phyloP scores from a whole-genome alignment of 2,329 filamentous ascomycete genomes.

The Chaetomium olivaceum region DNA sequence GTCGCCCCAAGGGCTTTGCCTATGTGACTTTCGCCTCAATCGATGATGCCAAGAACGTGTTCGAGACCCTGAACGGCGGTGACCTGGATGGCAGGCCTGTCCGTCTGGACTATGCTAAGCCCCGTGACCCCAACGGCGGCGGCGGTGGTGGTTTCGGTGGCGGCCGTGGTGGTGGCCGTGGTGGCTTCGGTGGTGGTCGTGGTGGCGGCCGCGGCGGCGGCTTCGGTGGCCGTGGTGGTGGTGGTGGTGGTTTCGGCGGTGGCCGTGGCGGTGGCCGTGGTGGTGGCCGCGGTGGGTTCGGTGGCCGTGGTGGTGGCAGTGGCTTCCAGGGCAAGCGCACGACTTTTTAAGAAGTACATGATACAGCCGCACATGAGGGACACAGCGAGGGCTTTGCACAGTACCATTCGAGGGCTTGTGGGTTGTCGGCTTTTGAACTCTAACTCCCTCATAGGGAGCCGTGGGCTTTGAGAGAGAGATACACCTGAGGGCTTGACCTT shows the following conservation, averaged over 20 bases:
- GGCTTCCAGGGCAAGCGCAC: slow-evolving; percentile 78
- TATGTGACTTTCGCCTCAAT: slow-evolving; percentile 82
- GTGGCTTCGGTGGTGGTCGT: slow-evolving; percentile 47
- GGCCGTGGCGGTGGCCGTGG: slow-evolving; percentile 51
- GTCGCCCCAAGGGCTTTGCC: slow-evolving; percentile 86
- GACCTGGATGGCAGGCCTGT: slow-evolving; percentile 72
- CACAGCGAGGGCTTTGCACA: slow-evolving; percentile 49
- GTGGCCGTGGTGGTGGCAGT: slow-evolving; percentile 49
- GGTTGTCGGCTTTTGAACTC: slow-evolving; percentile 57
- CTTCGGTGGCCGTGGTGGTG: slow-evolving; percentile 49
- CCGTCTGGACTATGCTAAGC: slow-evolving; percentile 79
- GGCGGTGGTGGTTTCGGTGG: slow-evolving; percentile 48
- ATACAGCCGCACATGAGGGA: slow-evolving; percentile 42
- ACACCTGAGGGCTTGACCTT: slow-evolving; percentile 56
- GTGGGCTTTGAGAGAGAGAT: slow-evolving; percentile 58
- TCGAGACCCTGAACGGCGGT: slow-evolving; percentile 60
- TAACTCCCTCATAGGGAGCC: slow-evolving; percentile 40
- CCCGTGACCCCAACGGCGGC: slow-evolving; percentile 54
- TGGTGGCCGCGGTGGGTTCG: slow-evolving; percentile 47
- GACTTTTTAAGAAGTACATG: slow-evolving; percentile 46
- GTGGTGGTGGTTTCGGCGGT: slow-evolving; percentile 43
- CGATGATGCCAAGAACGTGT: slow-evolving; percentile 78
- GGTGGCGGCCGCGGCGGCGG: slow-evolving; percentile 47
- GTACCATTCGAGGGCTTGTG: slow-evolving; percentile 55
- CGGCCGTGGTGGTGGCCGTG: slow-evolving; percentile 47